Conservation (phyloP, 495 filamentous ascomycete genomes). For the Immersiella caudata region DNA sequence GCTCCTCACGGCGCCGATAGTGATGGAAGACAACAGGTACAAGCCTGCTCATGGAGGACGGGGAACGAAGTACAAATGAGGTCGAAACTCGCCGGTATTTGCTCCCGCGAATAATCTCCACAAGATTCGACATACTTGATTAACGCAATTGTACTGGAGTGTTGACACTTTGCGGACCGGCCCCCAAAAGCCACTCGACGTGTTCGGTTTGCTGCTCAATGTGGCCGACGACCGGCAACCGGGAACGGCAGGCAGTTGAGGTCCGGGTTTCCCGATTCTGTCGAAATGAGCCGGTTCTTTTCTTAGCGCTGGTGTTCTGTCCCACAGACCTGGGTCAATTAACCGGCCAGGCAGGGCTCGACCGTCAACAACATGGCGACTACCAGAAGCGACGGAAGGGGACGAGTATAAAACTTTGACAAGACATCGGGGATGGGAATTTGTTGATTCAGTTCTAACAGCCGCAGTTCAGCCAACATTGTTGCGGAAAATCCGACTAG, state of each 20-base stretch:
- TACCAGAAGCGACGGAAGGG: too few relatives aligned
- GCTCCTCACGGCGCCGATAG: too few relatives aligned
- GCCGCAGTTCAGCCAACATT: too few relatives aligned
- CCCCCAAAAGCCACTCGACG: background rate
- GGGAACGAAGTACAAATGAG: too few relatives aligned
- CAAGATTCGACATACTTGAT: background rate
- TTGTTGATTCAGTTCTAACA: too few relatives aligned
- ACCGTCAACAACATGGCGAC: background rate
- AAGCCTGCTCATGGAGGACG: too few relatives aligned
- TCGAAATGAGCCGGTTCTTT: background rate
- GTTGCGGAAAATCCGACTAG: too few relatives aligned
- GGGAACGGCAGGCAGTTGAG: background rate
- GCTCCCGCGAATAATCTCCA: background rate
- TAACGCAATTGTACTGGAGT: background rate
- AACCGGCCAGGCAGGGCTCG: background rate
- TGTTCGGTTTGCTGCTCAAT: background rate
- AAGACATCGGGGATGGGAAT: too few relatives aligned
- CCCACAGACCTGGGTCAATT: background rate
- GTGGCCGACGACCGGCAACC: background rate
- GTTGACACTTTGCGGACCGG: background rate
- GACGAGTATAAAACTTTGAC: too few relatives aligned
- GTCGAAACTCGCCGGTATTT: background rate
- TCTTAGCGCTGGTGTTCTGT: background rate
- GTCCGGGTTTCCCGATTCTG: slow-evolving; percentile 2
- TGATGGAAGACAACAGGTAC: too few relatives aligned